A percentile compares a stretch with the other conserved stretches of the same genome.
Conservation (phyloP, 1,284 basidiomycete species). For the Phellinidium pouzarii region DNA sequence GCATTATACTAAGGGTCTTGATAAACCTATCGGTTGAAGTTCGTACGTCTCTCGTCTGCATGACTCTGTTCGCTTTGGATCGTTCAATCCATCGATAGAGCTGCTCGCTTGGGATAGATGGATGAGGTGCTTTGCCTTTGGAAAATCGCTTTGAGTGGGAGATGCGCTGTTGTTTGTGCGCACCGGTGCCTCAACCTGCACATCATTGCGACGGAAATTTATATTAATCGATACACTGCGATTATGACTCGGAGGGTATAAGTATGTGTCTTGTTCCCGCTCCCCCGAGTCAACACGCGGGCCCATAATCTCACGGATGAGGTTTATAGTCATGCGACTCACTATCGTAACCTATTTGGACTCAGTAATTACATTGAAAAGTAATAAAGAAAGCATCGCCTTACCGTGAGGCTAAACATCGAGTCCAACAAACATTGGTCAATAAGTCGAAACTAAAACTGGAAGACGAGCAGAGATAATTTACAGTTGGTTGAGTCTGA, state of each 20-base stretch:
- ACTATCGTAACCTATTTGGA: conserved; percentile 41
- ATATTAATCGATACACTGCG: neutral
- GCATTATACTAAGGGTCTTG: neutral
- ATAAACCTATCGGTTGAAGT: neutral
- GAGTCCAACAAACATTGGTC: neutral
- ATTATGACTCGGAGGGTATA: neutral
- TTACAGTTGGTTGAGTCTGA: conserved; percentile 45
- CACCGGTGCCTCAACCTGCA: neutral
- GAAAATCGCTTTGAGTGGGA: too few relatives aligned
- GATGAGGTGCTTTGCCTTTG: neutral
- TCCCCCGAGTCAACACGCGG: neutral
- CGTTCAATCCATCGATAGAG: too few relatives aligned
- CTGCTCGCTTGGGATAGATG: neutral
- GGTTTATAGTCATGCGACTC: conserved; percentile 45
- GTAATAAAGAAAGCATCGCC: neutral
- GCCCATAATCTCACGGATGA: conserved; percentile 23
- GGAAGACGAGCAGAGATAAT: conserved; percentile 21
- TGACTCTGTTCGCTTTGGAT: neutral
- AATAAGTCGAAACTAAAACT: neutral
- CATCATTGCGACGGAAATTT: neutral
- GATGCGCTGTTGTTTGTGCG: neutral
- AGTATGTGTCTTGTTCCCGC: neutral
- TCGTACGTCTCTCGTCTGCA: neutral
- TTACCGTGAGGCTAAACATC: conserved; percentile 22
- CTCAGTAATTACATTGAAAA: neutral